Conservation (phyloP, 2,329 filamentous ascomycete genomes). For the Botryotinia narcissicola region DNA sequence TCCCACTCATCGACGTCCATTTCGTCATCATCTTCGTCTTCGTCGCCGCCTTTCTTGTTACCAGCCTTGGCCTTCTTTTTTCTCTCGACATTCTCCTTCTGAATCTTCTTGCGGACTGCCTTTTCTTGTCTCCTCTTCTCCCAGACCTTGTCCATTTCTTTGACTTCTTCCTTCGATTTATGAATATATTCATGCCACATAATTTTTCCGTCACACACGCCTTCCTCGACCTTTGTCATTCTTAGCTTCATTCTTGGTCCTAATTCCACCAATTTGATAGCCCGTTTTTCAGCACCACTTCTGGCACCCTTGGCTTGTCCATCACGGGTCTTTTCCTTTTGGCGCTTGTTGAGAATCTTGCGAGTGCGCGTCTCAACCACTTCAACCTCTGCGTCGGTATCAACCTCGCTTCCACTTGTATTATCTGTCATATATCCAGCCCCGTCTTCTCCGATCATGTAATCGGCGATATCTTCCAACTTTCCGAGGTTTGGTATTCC, state of each 20-base stretch:
- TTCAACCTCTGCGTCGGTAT: conserved; percentile 95
- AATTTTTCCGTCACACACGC: conserved; percentile 81
- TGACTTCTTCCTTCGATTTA: conserved; percentile 76
- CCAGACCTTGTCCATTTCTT: conserved; percentile 80
- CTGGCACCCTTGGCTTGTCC: conserved; percentile 43
- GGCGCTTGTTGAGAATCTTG: conserved; percentile 53
- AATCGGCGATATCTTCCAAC: conserved; percentile 91
- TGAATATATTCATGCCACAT: conserved; percentile 97
- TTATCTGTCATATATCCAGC: conserved; percentile 82
- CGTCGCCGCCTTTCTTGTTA: conserved; percentile 48
- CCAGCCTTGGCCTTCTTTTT: conserved; percentile 63
- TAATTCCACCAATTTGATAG: conserved; percentile 87
- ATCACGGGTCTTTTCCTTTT: conserved; percentile 44
- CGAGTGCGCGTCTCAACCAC: conserved; percentile 64
- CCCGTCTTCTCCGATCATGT: conserved; percentile 78
- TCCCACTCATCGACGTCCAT: conserved; percentile 47
- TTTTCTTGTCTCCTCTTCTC: conserved; percentile 75
- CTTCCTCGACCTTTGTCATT: conserved; percentile 94
- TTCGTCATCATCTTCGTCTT: conserved; percentile 51
- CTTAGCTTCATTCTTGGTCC: conserved; percentile 86
- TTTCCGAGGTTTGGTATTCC: conserved; percentile 84
- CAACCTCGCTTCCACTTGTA: conserved; percentile 83
- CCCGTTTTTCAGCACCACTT: conserved; percentile 63
- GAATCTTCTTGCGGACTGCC: conserved; percentile 74
- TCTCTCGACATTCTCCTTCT: conserved; percentile 86